These are phyloP conservation scores for Chytriomyces confervae DNA, from an alignment of 192 early-diverging fungal species.

Conservation along the genomic window DNA sequence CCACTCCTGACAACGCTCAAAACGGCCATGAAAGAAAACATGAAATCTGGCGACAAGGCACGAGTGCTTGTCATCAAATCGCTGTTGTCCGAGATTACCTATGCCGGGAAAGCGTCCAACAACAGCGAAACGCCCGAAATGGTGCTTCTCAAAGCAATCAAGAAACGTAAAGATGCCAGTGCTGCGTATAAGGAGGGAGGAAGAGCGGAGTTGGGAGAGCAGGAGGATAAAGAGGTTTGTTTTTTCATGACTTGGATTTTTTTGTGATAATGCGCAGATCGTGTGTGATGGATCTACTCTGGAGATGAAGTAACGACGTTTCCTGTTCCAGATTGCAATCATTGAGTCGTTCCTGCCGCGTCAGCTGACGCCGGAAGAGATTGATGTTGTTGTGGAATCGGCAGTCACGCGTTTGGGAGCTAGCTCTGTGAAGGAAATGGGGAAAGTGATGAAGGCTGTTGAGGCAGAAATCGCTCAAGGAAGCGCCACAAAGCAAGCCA, in stretches of 20 bases:
- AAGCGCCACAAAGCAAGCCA: conserved; percentile 74
- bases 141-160: conserved; percentile 80
- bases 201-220: conserved; percentile 74
- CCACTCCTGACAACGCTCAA: conserved; percentile 56
- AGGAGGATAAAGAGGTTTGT: conserved; percentile 69
- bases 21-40: conserved; percentile 77
- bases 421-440: conserved; percentile 73
- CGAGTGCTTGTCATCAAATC: conserved; percentile 70
- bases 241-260: neutral
- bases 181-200: conserved; percentile 67
- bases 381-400: conserved; percentile 64
- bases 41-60: conserved; percentile 76
- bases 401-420: conserved; percentile 65
- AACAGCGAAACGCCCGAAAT: conserved; percentile 47
- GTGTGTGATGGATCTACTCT: neutral
- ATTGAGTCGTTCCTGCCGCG: conserved; percentile 77
- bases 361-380: conserved; percentile 76
- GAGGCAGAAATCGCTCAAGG: conserved; percentile 62
- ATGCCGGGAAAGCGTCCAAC: conserved; percentile 69
- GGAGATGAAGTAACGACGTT: neutral
- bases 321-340: conserved; percentile 50
- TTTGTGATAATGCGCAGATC: neutral
- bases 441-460: conserved; percentile 84
- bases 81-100: conserved; percentile 79
- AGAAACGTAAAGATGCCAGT: conserved; percentile 81